Conservation (phyloP, 1,284 basidiomycete genomes). For the Naganishia sp. region DNA sequence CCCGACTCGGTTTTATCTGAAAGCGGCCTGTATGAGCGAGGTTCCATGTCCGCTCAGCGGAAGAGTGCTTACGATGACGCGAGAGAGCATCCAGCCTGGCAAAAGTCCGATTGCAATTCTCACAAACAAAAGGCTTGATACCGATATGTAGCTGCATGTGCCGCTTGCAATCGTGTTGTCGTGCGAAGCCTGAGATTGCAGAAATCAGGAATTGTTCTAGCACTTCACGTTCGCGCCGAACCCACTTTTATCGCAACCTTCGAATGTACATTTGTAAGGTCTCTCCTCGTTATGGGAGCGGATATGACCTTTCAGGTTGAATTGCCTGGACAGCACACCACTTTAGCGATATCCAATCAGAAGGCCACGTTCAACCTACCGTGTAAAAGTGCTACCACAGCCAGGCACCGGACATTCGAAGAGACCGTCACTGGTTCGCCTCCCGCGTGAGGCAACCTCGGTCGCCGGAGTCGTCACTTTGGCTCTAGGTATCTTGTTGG, state of each 20-base stretch:
- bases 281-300: constrained; percentile 95
- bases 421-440: constrained; percentile 76
- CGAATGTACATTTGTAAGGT: constrained; percentile 89
- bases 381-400: constrained; percentile 92
- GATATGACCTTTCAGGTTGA: constrained; percentile 73
- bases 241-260: constrained; percentile 78
- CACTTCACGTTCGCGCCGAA: neutral
- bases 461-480: constrained; percentile 95
- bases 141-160: constrained; percentile 85
- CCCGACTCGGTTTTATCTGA: constrained; percentile 54
- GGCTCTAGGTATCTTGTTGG: constrained; percentile 24
- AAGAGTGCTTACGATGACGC: constrained; percentile 63
- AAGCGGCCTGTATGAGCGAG: neutral
- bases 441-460: constrained; percentile 83
- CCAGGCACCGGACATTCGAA: constrained; percentile 93
- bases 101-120: constrained; percentile 91
- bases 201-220: neutral
- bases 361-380: constrained; percentile 57
- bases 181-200: constrained; percentile 66
- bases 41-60: neutral
- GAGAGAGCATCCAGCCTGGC: constrained; percentile 90
- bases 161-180: constrained; percentile 94
- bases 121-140: constrained; percentile 81
- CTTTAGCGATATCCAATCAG: constrained; percentile 23
- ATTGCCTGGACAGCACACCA: constrained; percentile 47